These are phyloP conservation scores for Cystofilobasidium macerans DNA, from an alignment of 768 basidiomycete species.

Conservation along the genomic window DNA sequence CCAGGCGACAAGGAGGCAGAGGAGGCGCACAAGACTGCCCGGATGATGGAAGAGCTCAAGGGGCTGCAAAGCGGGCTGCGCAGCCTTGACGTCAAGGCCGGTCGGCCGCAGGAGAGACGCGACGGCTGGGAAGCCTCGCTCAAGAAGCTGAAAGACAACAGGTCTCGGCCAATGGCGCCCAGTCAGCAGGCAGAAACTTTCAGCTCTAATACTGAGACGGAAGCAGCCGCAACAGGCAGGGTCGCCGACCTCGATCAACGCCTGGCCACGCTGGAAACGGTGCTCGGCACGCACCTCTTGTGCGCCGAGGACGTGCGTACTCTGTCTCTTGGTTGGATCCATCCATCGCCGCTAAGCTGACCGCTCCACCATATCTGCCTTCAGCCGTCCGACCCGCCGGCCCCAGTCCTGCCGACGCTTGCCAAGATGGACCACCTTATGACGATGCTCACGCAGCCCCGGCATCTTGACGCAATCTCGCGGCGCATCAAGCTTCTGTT, in stretches of 20 bases:
- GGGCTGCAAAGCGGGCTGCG: slow-evolving; percentile 27
- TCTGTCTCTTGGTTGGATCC: background rate
- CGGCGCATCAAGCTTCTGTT: slow-evolving; percentile 82
- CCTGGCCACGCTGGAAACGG: slow-evolving; percentile 67
- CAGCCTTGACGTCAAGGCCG: slow-evolving; percentile 17
- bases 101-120: background rate
- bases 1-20: slow-evolving; percentile 45
- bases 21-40: slow-evolving; percentile 26
- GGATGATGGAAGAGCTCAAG: slow-evolving; percentile 30
- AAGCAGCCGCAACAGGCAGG: slow-evolving; percentile 40
- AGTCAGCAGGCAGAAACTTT: slow-evolving; percentile 25
- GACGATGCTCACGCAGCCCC: slow-evolving; percentile 79
- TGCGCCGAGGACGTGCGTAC: slow-evolving; percentile 65
- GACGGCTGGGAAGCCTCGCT: slow-evolving; percentile 25
- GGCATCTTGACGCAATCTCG: slow-evolving; percentile 90
- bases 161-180: slow-evolving; percentile 5
- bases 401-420: slow-evolving; percentile 61
- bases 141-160: slow-evolving; percentile 13
- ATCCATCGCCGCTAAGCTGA: too few species aligned
- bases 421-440: slow-evolving; percentile 74
- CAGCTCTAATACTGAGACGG: slow-evolving; percentile 26
- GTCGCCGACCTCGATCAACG: slow-evolving; percentile 71
- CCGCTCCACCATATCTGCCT: background rate
- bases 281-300: slow-evolving; percentile 70
- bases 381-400: background rate